A percentile compares a stretch with the other conserved stretches of the same genome.
Evolutionary conservation across 352 stramenopile species (phyloP).

Genomic region (Globisporangium middletonii): DNA sequence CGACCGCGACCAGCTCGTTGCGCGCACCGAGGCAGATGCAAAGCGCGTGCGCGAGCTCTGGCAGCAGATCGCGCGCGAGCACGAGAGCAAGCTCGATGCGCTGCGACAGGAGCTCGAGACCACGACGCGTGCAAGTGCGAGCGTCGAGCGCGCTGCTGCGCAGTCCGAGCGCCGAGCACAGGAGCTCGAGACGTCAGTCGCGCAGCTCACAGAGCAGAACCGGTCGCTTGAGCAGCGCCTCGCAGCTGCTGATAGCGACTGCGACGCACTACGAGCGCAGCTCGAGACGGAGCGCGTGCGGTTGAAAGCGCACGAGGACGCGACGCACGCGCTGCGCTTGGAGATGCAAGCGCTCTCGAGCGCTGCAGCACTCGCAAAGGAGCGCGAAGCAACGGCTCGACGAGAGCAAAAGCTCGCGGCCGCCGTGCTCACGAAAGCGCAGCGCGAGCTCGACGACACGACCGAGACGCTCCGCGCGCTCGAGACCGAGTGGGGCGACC

Average conservation of each 20-base stretch:
- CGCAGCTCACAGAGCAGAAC: slow-evolving; percentile 31
- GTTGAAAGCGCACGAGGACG: slow-evolving; percentile 25
- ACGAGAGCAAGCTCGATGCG: slow-evolving; percentile 46
- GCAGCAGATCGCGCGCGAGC: slow-evolving; percentile 69
- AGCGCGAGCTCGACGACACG: slow-evolving; percentile 30
- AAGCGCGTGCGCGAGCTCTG: slow-evolving; percentile 69
- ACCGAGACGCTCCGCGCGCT: slow-evolving; percentile 45
- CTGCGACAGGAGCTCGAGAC: slow-evolving; percentile 38
- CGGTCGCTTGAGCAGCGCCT: slow-evolving; percentile 33
- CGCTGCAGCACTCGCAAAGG: slow-evolving; percentile 29
- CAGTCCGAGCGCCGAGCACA: slow-evolving; percentile 25
- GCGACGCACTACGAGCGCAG: slow-evolving; percentile 15
- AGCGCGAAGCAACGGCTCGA: slow-evolving; percentile 39
- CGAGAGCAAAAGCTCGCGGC: slow-evolving; percentile 42
- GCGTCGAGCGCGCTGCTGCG: slow-evolving; percentile 15
- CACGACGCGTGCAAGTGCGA: slow-evolving; percentile 18
- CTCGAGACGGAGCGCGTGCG: slow-evolving; percentile 31
- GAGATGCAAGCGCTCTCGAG: slow-evolving; percentile 40
- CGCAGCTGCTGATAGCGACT: slow-evolving; percentile 18
- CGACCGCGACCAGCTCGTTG: slow-evolving; percentile 55
- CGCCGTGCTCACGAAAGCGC: slow-evolving; percentile 20
- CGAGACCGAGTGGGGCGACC: slow-evolving; percentile 58
- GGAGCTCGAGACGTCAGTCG: slow-evolving; percentile 29
- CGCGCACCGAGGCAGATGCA: slow-evolving; percentile 65
- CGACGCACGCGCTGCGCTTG: slow-evolving; percentile 25